phyloP scores from a whole-genome alignment of 345 rosid species.

The Arabis hirsuta region DNA sequence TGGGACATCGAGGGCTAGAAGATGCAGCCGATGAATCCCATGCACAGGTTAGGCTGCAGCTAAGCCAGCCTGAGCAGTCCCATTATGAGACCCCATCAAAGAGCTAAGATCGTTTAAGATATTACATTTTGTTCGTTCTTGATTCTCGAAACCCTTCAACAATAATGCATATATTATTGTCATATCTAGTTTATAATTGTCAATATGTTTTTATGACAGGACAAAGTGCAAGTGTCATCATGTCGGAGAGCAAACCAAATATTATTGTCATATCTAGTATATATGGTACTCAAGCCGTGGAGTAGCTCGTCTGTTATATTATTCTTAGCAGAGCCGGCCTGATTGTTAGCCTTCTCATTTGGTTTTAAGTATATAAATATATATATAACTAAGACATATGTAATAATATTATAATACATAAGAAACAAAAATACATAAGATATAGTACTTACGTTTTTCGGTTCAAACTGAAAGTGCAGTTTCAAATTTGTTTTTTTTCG shows the following conservation, averaged over 20 bases:
- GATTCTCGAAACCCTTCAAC: conserved; percentile 9
- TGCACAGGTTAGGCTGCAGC: conserved; percentile 51
- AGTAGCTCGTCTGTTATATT: conserved; percentile 1
- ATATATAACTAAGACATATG: neutral
- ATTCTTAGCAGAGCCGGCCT: no score
- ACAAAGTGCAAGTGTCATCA: conserved; percentile 7
- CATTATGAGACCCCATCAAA: conserved; percentile 26
- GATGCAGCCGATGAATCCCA: conserved; percentile 41
- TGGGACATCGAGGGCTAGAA: conserved; percentile 37
- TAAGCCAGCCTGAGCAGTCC: conserved; percentile 52
- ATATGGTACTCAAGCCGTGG: conserved; percentile 6
- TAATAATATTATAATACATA: neutral
- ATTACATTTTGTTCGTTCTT: conserved; percentile 25
- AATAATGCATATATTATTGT: neutral
- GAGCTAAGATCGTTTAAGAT: conserved; percentile 27
- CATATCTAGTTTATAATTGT: neutral
- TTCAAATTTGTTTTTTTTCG: neutral
- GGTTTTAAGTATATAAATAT: conserved; percentile 10
- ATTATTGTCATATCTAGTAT: no score
- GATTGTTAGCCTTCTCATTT: conserved; percentile 8
- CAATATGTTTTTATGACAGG: conserved; percentile 16
- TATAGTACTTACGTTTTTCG: neutral
- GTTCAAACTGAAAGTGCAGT: neutral
- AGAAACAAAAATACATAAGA: conserved; percentile 3
- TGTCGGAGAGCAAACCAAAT: conserved; percentile 4